Evolutionary conservation across 2,329 filamentous ascomycete species (phyloP).

Genomic region (Clonostachys rhizophaga): DNA sequence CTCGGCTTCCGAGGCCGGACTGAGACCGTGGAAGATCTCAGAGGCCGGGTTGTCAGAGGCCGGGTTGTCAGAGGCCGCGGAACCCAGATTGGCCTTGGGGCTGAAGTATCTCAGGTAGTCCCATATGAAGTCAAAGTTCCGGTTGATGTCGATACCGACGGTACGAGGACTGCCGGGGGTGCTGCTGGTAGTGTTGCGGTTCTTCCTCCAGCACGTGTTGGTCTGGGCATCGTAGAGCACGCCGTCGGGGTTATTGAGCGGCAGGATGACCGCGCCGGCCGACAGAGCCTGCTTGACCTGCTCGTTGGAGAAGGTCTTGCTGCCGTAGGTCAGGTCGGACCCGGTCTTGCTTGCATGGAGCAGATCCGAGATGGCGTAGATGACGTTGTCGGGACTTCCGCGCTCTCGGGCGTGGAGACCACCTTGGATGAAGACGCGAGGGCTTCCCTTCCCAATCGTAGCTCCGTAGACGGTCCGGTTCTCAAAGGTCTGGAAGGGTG

Average conservation of each 20-base stretch:
- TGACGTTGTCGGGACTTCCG: conserved; percentile 47
- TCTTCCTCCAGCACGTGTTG: conserved; percentile 50
- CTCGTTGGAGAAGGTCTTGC: conserved; percentile 41
- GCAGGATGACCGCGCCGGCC: conserved; percentile 46
- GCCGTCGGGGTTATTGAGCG: conserved; percentile 48
- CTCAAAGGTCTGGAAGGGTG: conserved; percentile 37
- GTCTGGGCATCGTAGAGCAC: conserved; percentile 44
- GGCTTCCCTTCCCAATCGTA: conserved; percentile 23
- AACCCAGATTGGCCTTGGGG: conserved; percentile 17
- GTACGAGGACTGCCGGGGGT: conserved; percentile 6
- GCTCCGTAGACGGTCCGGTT: conserved; percentile 29
- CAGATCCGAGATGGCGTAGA: conserved; percentile 54
- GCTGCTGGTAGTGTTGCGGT: conserved; percentile 38
- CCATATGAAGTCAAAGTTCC: conserved; percentile 55
- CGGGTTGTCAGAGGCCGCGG: conserved; percentile 29
- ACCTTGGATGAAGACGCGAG: conserved; percentile 46
- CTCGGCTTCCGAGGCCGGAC: conserved; percentile 50
- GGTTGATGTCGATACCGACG: conserved; percentile 46
- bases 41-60: conserved; percentile 29
- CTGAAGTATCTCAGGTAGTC: conserved; percentile 40
- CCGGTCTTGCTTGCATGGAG: conserved; percentile 44
- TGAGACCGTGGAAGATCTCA: conserved; percentile 46
- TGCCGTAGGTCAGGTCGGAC: conserved; percentile 44
- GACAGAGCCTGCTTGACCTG: conserved; percentile 46
- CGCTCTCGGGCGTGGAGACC: conserved; percentile 54